These are phyloP conservation scores for Fragaria iinumae DNA, from an alignment of 306 rosid genomes.

Conservation along the genomic window DNA sequence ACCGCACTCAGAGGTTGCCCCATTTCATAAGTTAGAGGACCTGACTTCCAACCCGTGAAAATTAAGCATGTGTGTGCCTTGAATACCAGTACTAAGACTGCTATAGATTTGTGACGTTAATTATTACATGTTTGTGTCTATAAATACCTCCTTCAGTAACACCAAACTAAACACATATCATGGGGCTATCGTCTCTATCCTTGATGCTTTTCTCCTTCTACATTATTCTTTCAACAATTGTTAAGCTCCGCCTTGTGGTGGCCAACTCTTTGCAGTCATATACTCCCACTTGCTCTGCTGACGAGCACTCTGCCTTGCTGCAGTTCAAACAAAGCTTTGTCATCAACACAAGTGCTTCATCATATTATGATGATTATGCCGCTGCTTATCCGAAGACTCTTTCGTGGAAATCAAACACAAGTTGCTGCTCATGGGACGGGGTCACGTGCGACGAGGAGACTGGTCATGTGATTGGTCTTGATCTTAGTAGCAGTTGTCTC, in stretches of 20 bases:
- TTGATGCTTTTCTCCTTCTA: not conserved
- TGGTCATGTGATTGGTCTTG: not conserved
- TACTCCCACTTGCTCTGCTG: conserved; percentile 1
- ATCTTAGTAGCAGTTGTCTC: conserved; percentile 12
- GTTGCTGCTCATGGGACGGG: conserved; percentile 22
- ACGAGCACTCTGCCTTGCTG: not conserved
- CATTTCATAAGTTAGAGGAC: no score
- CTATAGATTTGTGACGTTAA: no score
- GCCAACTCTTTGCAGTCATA: not conserved
- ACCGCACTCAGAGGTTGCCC: no score
- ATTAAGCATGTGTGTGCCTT: no score
- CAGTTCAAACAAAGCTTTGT: conserved; percentile 18
- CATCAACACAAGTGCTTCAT: not conserved
- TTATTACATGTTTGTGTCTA: no score
- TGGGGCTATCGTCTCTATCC: not conserved
- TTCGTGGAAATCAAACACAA: not conserved
- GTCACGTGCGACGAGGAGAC: conserved; percentile 18
- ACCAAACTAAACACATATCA: not conserved
- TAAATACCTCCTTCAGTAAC: no score
- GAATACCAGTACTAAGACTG: no score
- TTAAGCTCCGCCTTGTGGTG: not conserved
- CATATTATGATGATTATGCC: accelerated
- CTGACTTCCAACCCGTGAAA: no score
- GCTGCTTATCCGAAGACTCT: not conserved
- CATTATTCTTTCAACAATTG: not conserved